Evolutionary conservation across 306 rosid genomes (phyloP), one percentile per base, ranked within the genome.

Genomic region (Adenanthera pavonina): DNA sequence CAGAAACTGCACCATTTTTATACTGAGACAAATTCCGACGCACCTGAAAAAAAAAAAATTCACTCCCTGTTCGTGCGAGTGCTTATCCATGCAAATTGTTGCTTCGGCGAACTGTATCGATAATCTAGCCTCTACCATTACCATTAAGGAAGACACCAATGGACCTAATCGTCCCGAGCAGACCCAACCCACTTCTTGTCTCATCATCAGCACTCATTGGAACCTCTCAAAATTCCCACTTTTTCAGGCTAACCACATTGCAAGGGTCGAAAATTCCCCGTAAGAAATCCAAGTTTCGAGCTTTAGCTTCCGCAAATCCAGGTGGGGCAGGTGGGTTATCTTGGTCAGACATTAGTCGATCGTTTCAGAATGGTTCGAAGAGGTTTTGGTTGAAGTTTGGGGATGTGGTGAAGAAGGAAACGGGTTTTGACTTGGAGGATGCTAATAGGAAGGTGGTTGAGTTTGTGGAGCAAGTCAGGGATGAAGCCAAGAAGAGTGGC

Each of bases 301-400:
- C 87, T 77, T 74, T 77, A 52, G 92, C 92, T 49, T 80, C 92
- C 11, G 41, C 87, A 62, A 87, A 73, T 75, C 75, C 92, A 33
- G 85, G 85, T 80, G 94, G 88, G 61, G 78, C 88, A 11, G 86
- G 78, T 19, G 88, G 91, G 30, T 81, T 89, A 75, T 87, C 98
- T 12, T 93, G 91, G 93, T 64, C 35, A 64, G 71, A 73, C 40
- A 85, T 92, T 41, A 15, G 75, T 43, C 85, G 60, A 36, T 90
- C 97, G 0, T 52, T 95, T 51, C 85, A 78, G 78, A 92, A 86
- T 34, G 97, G 96, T 33, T 90, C 94, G 11, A 88, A 52, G 85
- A 90, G 86, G 70, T 92, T 95, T 74, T 93, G 97, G 90, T 78
- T 82, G 46, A 86, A 83, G 65, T 87, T 93, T 20, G 86, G 92